Evolutionary conservation across 2,329 filamentous ascomycete species (phyloP).

Genomic region (Fusarium sp.): DNA sequence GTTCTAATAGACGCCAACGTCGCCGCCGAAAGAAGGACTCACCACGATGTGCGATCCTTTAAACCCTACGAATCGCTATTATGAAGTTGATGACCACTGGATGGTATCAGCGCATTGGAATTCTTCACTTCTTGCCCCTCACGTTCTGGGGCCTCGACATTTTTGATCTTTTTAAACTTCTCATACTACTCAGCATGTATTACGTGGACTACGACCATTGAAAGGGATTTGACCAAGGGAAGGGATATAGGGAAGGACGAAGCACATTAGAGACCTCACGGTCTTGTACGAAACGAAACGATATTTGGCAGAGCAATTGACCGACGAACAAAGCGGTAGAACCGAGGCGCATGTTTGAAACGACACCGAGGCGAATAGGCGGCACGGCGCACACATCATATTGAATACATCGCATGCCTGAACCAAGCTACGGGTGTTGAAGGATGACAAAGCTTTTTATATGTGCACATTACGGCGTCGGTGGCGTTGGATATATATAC

Average conservation of each 20-base stretch:
- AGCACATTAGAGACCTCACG: slow-evolving; percentile 37
- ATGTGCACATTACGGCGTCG: slow-evolving; percentile 41
- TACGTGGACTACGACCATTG: slow-evolving; percentile 26
- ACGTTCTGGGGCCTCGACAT: background rate
- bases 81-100: slow-evolving; percentile 30
- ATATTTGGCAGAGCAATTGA: slow-evolving; percentile 22
- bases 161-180: slow-evolving; percentile 21
- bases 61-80: slow-evolving; percentile 30
- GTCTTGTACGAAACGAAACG: slow-evolving; percentile 36
- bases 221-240: slow-evolving; percentile 28
- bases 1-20: slow-evolving; percentile 48
- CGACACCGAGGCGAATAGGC: slow-evolving; percentile 28
- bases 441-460: slow-evolving; percentile 20
- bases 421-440: slow-evolving; percentile 3
- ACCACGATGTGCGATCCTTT: slow-evolving; percentile 60
- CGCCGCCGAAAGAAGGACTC: slow-evolving; percentile 52
- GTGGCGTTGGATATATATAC: slow-evolving; percentile 38
- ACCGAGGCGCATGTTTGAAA: slow-evolving; percentile 17
- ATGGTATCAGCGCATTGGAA: slow-evolving; percentile 28
- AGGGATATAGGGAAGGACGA: slow-evolving; percentile 22
- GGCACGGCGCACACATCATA: slow-evolving; percentile 20
- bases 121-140: slow-evolving; percentile 15
- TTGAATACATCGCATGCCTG: slow-evolving; percentile 16
- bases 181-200: slow-evolving; percentile 23
- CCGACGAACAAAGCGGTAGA: slow-evolving; percentile 5